Evolutionary conservation across 1,139 yeast species (phyloP), one percentile per base, ranked within the genome.

Genomic region (Lodderomyces beijingensis): DNA sequence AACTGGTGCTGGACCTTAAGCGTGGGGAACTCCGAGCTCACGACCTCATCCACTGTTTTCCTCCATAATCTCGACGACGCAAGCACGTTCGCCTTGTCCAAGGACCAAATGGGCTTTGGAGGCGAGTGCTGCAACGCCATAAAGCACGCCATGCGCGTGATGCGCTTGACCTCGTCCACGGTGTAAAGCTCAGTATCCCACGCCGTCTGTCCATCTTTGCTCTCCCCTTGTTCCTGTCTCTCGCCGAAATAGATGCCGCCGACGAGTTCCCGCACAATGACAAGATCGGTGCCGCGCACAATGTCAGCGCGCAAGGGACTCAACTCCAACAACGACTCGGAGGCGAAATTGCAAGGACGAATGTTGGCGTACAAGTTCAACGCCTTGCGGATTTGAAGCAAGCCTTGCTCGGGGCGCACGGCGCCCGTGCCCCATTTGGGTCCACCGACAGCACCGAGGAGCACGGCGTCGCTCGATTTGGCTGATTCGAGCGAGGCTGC

Each of bases 231-330:
- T 66, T 91, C 98, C 52, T 76, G 76, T 62, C 97, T 78, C 52
- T 87, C 93, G 43, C 98, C 98, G 55, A 91, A 91, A 67, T 91
- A 91, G 45, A 91, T 91, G 45, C 98, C 98, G 39, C 98, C 98
- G 20, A 91, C 96, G 46, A 91, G 75, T 63, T 91, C 98, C 59
- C 98, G 80, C 23, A 91, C 96, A 43, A 91, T 95, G 35, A 80
- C 74, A 57, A 91, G 84, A 58, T 91, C 80, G 23, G 96, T 88
- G 33, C 97, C 98, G 51, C 70, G 75, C 38, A 86, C 97, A 42
- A 83, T 70, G 43, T 87, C 88, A 16, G 85, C 60, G 59, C 81
- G 86, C 53, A 91, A 74, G 27, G 98, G 98, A 4, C 95, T 84
- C 47, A 89, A 71, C 36, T 86, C 88, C 43, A 89, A 69, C 39